Evolutionary conservation across 169 alveolate species (phyloP).

Genomic region (Cryptosporidium parvum): DNA sequence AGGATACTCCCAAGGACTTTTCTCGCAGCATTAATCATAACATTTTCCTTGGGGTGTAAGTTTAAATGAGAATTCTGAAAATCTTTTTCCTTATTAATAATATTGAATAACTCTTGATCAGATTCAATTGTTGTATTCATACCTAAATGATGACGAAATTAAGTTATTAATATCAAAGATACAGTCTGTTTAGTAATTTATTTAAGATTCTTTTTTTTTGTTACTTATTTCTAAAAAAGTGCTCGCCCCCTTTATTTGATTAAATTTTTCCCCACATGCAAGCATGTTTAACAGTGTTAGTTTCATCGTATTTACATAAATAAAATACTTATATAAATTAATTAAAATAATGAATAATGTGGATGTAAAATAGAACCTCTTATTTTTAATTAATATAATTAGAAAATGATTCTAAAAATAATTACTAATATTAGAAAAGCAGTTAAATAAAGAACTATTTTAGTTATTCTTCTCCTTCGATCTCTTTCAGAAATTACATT

Average conservation of each 20-base stretch:
- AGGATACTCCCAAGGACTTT: conserved; percentile 92
- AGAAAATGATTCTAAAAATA: not conserved
- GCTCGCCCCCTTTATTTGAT: not conserved
- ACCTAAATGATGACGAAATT: not conserved
- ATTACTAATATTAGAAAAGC: not conserved
- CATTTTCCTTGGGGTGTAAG: conserved; percentile 83
- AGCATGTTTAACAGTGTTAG: not conserved
- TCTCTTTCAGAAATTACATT: conserved; percentile 26
- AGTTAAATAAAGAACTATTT: not conserved
- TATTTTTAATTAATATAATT: not conserved
- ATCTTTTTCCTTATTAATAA: conserved; percentile 6
- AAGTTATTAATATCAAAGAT: not conserved
- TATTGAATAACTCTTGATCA: conserved; percentile 4
- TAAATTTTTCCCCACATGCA: conserved; percentile 7
- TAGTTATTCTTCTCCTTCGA: not conserved
- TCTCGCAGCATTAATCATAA: conserved; percentile 87
- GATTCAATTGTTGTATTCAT: conserved; percentile 5
- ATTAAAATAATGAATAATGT: not conserved
- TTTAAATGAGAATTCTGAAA: conserved; percentile 29
- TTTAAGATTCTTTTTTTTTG: too few relatives aligned
- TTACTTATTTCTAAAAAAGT: not conserved
- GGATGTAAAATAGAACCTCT: not conserved
- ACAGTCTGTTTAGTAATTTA: too few relatives aligned
- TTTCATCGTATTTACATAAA: not conserved
- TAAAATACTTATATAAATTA: not conserved